phyloP scores from a whole-genome alignment of 1,284 basidiomycete species.

The Athelia sp. region DNA sequence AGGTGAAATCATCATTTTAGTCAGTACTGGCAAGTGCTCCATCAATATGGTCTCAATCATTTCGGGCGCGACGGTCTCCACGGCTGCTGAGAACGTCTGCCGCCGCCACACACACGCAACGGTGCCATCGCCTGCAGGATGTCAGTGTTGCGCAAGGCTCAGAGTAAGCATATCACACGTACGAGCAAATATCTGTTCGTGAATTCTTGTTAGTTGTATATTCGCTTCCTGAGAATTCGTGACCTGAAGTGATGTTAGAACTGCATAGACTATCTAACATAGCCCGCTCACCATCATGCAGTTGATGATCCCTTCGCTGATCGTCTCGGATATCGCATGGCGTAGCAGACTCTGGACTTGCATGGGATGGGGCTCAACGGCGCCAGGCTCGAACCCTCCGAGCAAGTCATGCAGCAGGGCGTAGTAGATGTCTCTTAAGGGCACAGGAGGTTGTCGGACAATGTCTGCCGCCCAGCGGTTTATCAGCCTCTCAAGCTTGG shows the following conservation, averaged over 20 bases:
- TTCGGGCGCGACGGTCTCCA: constrained; percentile 65
- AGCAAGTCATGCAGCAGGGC: constrained; percentile 57
- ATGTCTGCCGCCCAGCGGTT: constrained; percentile 80
- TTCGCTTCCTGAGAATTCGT: constrained; percentile 55
- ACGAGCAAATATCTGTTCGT: constrained; percentile 81
- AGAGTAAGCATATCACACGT: constrained; percentile 19
- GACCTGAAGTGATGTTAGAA: constrained; percentile 45
- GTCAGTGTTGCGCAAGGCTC: background rate
- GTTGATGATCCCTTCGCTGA: constrained; percentile 77
- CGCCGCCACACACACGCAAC: constrained; percentile 81
- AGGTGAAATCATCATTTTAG: constrained; percentile 36
- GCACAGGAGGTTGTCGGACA: constrained; percentile 50
- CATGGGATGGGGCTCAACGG: constrained; percentile 42
- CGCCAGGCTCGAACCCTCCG: constrained; percentile 29
- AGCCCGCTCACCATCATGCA: constrained; percentile 45
- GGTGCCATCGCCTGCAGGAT: constrained; percentile 60
- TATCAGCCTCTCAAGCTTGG: constrained; percentile 71
- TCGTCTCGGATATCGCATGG: constrained; percentile 70
- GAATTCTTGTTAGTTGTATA: constrained; percentile 72
- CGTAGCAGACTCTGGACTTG: constrained; percentile 71
- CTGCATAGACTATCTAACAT: constrained; percentile 48
- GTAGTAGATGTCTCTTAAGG: constrained; percentile 49
- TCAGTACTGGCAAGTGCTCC: constrained; percentile 62
- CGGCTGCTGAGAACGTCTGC: constrained; percentile 79
- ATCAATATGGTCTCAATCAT: constrained; percentile 59